Evolutionary conservation across 768 basidiomycete genomes (phyloP), one percentile per base, ranked within the genome.

Genomic region (Xanthoconium stramineum): DNA sequence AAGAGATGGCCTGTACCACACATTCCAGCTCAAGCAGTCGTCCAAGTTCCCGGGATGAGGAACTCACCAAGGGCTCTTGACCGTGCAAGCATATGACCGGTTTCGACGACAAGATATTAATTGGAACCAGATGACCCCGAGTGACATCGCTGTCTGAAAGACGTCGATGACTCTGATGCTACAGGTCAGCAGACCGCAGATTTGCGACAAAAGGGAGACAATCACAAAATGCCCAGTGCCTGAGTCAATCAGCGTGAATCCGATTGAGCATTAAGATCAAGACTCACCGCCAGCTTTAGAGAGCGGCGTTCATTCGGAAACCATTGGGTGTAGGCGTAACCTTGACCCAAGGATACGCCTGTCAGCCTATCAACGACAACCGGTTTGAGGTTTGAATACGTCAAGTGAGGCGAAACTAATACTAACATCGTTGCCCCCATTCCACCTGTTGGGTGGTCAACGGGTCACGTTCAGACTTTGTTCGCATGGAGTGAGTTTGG

Each of bases 61-160:
- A 15, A 52, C 56, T 3, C 30, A 52, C 56, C 51, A 52, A n/a
- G 12, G 9, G 32, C 17, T 57, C 12, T 29, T n/a, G 3, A 37
- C 47, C 3, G 36, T 36, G 19, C 56, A 57, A 30, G 14, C 2
- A 2, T 30, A 19, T 14, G 19, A 44, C 7, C 28, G 3, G 38
- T 28, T 52, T 20, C 51, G 51, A 28, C 51, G 51, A 52, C 56
- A 57, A 15, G 51, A 14, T 43, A 57, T 38, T 20, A 57, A 28
- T n/a, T 52, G 32, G 15, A 12, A 14, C 56, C 56, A 45, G n/a
- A 15, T 3, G n/a, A 44, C 11, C 17, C 10, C 42, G 29, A 53
- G 3, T 2, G 13, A 9, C 29, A 53, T 58, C 1, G 17, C 15
- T 4, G 47, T 33, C 17, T 58, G 20, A 15, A 49, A 24, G 32